Conservation (phyloP, 257 asterid species). For the Solanum paucissectum region DNA sequence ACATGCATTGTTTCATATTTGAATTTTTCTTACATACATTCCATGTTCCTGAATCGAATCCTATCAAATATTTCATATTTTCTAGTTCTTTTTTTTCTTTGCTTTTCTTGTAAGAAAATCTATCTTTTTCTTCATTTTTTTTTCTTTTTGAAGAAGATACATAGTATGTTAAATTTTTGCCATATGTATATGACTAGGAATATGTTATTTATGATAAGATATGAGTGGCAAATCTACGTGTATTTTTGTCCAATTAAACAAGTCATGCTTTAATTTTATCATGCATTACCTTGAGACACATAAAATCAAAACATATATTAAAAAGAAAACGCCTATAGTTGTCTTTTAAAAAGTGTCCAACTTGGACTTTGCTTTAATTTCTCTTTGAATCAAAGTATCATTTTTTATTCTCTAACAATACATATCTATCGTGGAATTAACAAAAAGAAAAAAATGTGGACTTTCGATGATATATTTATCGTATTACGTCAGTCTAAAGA, state of each 20-base stretch:
- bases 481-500: background rate
- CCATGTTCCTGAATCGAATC: too few species aligned
- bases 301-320: background rate
- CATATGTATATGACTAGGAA: background rate
- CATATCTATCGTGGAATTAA: background rate
- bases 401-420: background rate
- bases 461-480: background rate
- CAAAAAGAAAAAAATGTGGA: background rate
- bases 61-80: background rate
- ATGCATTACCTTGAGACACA: constrained; percentile 26
- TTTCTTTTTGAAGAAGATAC: background rate
- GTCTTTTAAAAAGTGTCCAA: background rate
- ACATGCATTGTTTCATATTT: background rate
- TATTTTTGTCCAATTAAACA: background rate
- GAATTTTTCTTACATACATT: background rate
- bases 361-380: background rate
- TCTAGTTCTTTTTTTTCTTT: background rate
- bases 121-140: background rate
- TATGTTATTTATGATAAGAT: background rate
- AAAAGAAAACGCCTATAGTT: background rate
- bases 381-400: constrained; percentile 13
- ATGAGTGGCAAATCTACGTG: constrained; percentile 20
- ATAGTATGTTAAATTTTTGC: background rate
- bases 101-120: background rate
- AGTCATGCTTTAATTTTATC: background rate